A percentile compares a stretch with the other conserved stretches of the same genome.
phyloP scores from a whole-genome alignment of 2,329 filamentous ascomycete genomes.

The Hymenoscyphus fraxineus region DNA sequence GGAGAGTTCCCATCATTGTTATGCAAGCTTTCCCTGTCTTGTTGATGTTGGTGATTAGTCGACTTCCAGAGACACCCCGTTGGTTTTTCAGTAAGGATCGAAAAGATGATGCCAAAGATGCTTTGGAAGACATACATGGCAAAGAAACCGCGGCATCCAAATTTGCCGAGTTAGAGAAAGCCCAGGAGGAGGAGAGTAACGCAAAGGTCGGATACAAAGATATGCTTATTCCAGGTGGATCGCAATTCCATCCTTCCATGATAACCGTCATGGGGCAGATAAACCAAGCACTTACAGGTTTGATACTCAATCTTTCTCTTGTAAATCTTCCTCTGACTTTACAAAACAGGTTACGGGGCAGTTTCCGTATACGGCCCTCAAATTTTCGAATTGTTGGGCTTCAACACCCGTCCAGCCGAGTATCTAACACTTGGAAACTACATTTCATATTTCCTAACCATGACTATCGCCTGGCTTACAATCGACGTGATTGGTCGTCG shows the following conservation, averaged over 20 bases:
- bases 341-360: constrained; percentile 44
- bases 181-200: constrained; percentile 47
- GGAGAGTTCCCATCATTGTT: constrained; percentile 56
- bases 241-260: constrained; percentile 58
- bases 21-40: constrained; percentile 58
- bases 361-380: constrained; percentile 61
- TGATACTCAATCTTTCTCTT: neutral
- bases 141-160: constrained; percentile 46
- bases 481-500: constrained; percentile 54
- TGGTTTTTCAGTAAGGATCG: constrained; percentile 53
- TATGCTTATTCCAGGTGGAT: constrained; percentile 52
- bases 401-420: constrained; percentile 48
- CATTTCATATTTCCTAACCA: constrained; percentile 56
- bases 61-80: constrained; percentile 54
- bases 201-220: constrained; percentile 49
- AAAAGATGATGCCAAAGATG: constrained; percentile 47
- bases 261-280: constrained; percentile 60
- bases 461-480: constrained; percentile 58
- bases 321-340: neutral
- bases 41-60: constrained; percentile 49
- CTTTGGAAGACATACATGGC: constrained; percentile 47
- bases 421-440: constrained; percentile 58
- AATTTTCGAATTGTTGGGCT: constrained; percentile 59
- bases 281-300: constrained; percentile 54
- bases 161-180: constrained; percentile 47